Conservation (phyloP, 345 rosid genomes). For the Eucalyptus guilfoylei region DNA sequence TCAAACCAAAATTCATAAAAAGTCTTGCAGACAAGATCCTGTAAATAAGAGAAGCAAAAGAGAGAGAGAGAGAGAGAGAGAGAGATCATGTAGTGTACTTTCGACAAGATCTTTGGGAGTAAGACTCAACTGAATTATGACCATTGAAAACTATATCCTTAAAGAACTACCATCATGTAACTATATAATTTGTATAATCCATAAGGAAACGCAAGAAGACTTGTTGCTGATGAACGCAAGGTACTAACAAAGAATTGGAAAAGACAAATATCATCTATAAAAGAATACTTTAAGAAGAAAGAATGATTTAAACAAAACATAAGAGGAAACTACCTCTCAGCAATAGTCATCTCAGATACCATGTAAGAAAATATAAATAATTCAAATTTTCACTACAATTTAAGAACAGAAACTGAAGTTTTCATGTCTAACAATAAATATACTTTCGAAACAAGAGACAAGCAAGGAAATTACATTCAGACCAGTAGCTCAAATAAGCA, state of each 20-base stretch:
- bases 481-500: neutral
- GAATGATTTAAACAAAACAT: neutral
- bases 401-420: neutral
- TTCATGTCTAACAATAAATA: neutral
- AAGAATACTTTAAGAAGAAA: neutral
- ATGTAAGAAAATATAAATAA: neutral
- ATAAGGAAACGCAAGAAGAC: neutral
- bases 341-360: neutral
- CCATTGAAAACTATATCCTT: neutral
- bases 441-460: neutral
- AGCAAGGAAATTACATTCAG: neutral
- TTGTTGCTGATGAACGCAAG: neutral
- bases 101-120: neutral
- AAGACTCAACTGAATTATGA: neutral
- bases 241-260: neutral
- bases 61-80: no score
- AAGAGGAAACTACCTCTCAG: neutral
- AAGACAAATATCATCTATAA: neutral
- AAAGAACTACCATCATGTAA: neutral
- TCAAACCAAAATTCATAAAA: conserved; percentile 99
- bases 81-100: neutral
- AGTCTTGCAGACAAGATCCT: conserved; percentile 99
- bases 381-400: neutral
- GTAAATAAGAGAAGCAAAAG: neutral
- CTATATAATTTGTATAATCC: neutral